phyloP scores from a whole-genome alignment of 2,329 filamentous ascomycete species.

The Fulvia fulva region DNA sequence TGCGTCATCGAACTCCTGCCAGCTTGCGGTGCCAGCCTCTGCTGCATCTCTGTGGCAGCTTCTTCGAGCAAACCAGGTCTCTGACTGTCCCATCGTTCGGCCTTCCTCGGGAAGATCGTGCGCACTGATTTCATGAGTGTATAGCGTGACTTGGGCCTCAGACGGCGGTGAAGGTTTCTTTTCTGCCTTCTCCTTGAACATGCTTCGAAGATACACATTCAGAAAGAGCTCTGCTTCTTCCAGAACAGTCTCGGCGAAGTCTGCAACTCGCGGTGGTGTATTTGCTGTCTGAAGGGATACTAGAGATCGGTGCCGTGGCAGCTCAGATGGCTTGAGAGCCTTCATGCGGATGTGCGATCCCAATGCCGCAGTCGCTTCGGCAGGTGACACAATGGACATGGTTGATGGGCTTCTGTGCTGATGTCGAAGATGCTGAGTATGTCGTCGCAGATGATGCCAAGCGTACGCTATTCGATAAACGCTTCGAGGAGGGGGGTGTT shows the following conservation, averaged over 20 bases:
- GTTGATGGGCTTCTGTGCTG: neutral
- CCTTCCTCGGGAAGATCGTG: conserved; percentile 37
- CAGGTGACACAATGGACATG: neutral
- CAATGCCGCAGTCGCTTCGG: conserved; percentile 1
- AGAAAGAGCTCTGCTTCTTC: conserved; percentile 59
- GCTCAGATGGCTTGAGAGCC: conserved; percentile 26
- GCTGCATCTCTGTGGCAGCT: conserved; percentile 57
- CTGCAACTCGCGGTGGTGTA: conserved; percentile 42
- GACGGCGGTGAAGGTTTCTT: conserved; percentile 49
- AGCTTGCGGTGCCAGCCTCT: conserved; percentile 53
- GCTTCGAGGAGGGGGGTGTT: too few species aligned
- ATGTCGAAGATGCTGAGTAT: neutral
- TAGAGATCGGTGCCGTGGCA: conserved; percentile 35
- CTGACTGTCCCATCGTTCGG: conserved; percentile 34
- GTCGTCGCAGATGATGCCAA: too few species aligned
- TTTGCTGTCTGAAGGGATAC: conserved; percentile 32
- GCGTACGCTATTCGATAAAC: too few species aligned
- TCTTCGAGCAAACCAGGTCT: conserved; percentile 62
- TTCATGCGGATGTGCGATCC: conserved; percentile 33
- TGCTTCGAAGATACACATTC: conserved; percentile 49
- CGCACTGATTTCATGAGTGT: conserved; percentile 48
- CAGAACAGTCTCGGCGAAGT: conserved; percentile 53
- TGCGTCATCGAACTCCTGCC: conserved; percentile 59
- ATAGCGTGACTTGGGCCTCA: conserved; percentile 51
- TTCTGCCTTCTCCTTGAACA: conserved; percentile 51